phyloP scores from a whole-genome alignment of 805 yeast species.

The Candida boleticola region DNA sequence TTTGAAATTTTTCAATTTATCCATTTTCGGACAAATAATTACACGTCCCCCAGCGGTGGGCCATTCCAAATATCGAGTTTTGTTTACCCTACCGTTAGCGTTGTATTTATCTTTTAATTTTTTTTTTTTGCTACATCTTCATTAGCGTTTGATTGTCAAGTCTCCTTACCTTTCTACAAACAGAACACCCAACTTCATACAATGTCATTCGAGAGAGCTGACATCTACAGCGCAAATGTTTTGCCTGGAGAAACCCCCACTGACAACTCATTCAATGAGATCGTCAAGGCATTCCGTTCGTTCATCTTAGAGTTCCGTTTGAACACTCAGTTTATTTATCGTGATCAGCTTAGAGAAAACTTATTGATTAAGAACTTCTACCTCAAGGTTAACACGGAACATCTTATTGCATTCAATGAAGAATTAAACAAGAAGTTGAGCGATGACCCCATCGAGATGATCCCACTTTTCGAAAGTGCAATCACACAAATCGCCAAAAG shows the following conservation, averaged over 20 bases:
- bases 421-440: slow-evolving; percentile 79
- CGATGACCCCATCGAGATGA: slow-evolving; percentile 85
- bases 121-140: neutral
- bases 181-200: too few species aligned
- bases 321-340: slow-evolving; percentile 76
- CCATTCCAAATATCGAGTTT: neutral
- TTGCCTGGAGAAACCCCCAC: slow-evolving; percentile 77
- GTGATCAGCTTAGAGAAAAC: slow-evolving; percentile 89
- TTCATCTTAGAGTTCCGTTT: slow-evolving; percentile 85
- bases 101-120: too few species aligned
- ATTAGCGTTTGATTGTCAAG: neutral
- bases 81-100: neutral
- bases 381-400: slow-evolving; percentile 75
- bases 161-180: neutral
- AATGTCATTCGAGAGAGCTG: slow-evolving; percentile 77
- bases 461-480: slow-evolving; percentile 81
- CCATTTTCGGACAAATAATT: slow-evolving; percentile 1
- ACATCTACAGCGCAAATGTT: slow-evolving; percentile 72
- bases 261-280: slow-evolving; percentile 64
- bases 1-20: slow-evolving; percentile 1
- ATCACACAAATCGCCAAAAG: slow-evolving; percentile 83
- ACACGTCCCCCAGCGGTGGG: slow-evolving; percentile 2
- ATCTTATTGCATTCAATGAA: slow-evolving; percentile 83
- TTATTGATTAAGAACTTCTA: slow-evolving; percentile 72
- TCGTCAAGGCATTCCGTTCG: slow-evolving; percentile 71